Percentiles rank a stretch among this genome's conserved stretches.
Evolutionary conservation across 306 rosid species (phyloP).

Genomic region (Begonia masoniana): DNA sequence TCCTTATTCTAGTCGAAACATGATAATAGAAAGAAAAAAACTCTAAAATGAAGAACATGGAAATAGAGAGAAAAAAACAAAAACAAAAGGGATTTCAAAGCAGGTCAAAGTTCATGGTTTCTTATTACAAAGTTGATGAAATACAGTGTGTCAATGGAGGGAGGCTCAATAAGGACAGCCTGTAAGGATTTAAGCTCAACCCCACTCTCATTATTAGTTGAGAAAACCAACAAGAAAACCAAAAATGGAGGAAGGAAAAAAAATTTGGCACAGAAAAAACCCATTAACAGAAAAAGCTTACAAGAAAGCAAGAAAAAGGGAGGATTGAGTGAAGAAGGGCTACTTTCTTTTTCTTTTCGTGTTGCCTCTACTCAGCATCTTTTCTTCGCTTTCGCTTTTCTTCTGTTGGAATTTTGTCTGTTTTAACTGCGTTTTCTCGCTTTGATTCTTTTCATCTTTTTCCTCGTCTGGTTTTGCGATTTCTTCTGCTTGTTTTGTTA

Average conservation of each 20-base stretch:
- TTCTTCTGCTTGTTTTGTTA: neutral
- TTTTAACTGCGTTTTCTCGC: neutral
- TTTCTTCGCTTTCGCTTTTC: conserved; percentile 17
- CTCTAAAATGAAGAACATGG: too few relatives aligned
- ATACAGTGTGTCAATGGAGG: neutral
- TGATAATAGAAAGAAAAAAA: too few relatives aligned
- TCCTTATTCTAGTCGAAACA: too few relatives aligned
- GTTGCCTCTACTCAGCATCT: conserved; percentile 73
- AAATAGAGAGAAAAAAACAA: too few relatives aligned
- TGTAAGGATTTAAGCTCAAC: conserved; percentile 9
- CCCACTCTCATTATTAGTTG: conserved; percentile 5
- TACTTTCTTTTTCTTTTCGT: conserved; percentile 39
- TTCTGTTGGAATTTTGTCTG: neutral
- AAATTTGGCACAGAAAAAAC: conserved; percentile 3
- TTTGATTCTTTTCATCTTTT: neutral
- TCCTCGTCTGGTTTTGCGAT: neutral
- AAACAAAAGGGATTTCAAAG: neutral
- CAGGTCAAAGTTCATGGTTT: neutral
- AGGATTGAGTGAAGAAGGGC: conserved; percentile 25
- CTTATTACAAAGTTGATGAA: neutral
- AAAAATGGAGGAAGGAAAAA: neutral
- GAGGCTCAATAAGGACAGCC: conserved; percentile 1
- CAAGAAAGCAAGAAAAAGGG: conserved; percentile 46
- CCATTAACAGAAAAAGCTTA: conserved; percentile 27
- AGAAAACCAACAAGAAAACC: conserved; percentile 10